Evolutionary conservation across 106 monocot species (phyloP).

Genomic region (Posidonia australis): DNA sequence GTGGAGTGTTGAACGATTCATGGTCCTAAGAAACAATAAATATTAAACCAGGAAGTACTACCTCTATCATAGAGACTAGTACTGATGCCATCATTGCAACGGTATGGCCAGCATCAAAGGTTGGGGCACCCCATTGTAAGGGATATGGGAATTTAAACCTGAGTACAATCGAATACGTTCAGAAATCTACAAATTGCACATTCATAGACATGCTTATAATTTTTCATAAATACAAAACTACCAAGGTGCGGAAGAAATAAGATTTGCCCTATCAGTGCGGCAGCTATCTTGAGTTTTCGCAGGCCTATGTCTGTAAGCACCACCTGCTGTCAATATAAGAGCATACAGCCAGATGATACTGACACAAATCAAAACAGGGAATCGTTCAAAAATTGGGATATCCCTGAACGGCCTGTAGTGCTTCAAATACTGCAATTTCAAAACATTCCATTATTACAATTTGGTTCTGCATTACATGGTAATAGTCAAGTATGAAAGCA

Average conservation of each 20-base stretch:
- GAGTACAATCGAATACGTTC: not conserved
- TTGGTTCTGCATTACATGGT: not conserved
- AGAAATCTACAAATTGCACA: not conserved
- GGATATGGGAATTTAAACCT: constrained; percentile 71
- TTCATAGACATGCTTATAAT: not conserved
- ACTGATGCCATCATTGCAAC: constrained; percentile 72
- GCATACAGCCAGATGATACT: constrained; percentile 45
- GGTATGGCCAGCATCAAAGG: constrained; percentile 65
- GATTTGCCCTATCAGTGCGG: constrained; percentile 54
- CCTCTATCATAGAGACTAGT: constrained; percentile 48
- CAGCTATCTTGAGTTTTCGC: constrained; percentile 47
- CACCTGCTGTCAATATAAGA: constrained; percentile 42
- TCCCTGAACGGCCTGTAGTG: constrained; percentile 54
- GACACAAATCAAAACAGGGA: constrained; percentile 49
- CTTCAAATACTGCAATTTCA: constrained; percentile 63
- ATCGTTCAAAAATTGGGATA: constrained; percentile 58
- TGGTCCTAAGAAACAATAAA: not conserved
- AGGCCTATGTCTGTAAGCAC: constrained; percentile 48
- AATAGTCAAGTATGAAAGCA: not conserved
- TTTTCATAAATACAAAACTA: not conserved
- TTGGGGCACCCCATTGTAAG: constrained; percentile 73
- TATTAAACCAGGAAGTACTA: not conserved
- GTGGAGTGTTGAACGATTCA: not conserved
- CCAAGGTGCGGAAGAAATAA: constrained; percentile 67
- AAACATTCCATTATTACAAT: not conserved